Evolutionary conservation across 352 stramenopile species (phyloP).

Genomic region (Thraustotheca clavata): DNA sequence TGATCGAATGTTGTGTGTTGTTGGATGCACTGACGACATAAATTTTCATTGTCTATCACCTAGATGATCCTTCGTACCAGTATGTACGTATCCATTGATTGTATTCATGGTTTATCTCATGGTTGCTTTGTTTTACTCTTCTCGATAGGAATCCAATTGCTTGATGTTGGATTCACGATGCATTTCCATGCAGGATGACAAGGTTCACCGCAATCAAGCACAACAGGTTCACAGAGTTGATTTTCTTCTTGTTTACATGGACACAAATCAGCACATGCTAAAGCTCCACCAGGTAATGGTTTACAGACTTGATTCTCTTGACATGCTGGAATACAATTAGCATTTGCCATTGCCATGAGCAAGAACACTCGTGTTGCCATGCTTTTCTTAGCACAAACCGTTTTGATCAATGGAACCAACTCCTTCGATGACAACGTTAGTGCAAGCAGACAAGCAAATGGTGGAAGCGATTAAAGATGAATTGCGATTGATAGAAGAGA

Average conservation of each 20-base stretch:
- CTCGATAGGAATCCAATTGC: neutral
- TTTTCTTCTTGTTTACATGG: neutral
- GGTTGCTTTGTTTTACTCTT: too few species aligned
- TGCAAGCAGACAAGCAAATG: slow-evolving; percentile 4
- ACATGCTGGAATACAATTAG: neutral
- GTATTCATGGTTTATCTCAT: too few species aligned
- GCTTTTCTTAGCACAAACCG: neutral
- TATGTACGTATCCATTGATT: too few species aligned
- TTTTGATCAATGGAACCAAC: neutral
- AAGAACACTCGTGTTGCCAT: neutral
- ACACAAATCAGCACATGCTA: neutral
- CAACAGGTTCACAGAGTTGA: neutral
- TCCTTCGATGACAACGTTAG: neutral
- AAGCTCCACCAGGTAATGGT: neutral
- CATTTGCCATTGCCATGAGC: neutral
- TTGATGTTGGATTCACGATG: neutral
- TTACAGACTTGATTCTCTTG: neutral
- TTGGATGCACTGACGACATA: too few species aligned
- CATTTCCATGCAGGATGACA: neutral
- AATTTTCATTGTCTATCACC: too few species aligned
- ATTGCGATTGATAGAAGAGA: neutral
- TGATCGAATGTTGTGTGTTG: too few species aligned
- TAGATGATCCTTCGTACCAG: too few species aligned
- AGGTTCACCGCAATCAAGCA: neutral
- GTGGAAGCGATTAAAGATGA: slow-evolving; percentile 9